Evolutionary conservation across 148 eudicot species (phyloP), one percentile per base, ranked within the genome.

Genomic region (Gaultheria prostrata): DNA sequence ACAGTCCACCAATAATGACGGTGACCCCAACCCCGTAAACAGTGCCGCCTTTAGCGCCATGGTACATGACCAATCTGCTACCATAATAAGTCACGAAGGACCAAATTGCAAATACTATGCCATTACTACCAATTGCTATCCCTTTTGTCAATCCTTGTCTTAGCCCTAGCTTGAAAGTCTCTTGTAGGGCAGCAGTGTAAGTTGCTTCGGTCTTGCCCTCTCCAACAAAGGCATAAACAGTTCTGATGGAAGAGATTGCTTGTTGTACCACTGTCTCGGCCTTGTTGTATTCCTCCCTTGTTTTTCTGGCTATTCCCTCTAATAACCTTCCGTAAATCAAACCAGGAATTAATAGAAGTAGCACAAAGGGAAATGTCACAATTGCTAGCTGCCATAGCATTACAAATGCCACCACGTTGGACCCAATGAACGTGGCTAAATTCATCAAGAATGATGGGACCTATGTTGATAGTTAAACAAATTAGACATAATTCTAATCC

Each of bases 81-180:
- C n/a, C n/a, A n/a, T n/a, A n/a, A n/a, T n/a, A n/a, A n/a, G 94
- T 82, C 88, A 87, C 88, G 71, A 95, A 91, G 0, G 98, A 86
- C 98, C 98, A 95, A 78, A 95, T 89, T 0, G 91, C 95, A 56
- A 91, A 95, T 0, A 91, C 91, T 0, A 95, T 84, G 2, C 94
- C 98, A 33, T 88, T 91, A 77, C 98, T 92, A 3, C 97, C 98
- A 76, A 95, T 89, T 20, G 97, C 95, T 54, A 95, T 53, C 3
- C 98, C 98, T 81, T 93, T 95, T 0, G 95, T 93, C 56, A 95
- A 82, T 8, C 98, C 98, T 84, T 95, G 98, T 88, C 83, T 90
- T 2, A 90, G 85, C 39, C 98, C 98, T 48, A 95, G 82, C 48
- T n/a, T n/a, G n/a, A n/a, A n/a, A n/a, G n/a, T n/a, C n/a, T n/a